Base-by-base conservation (phyloP, 805 yeast genomes). In the Blastobotrys peoriensis region DNA sequence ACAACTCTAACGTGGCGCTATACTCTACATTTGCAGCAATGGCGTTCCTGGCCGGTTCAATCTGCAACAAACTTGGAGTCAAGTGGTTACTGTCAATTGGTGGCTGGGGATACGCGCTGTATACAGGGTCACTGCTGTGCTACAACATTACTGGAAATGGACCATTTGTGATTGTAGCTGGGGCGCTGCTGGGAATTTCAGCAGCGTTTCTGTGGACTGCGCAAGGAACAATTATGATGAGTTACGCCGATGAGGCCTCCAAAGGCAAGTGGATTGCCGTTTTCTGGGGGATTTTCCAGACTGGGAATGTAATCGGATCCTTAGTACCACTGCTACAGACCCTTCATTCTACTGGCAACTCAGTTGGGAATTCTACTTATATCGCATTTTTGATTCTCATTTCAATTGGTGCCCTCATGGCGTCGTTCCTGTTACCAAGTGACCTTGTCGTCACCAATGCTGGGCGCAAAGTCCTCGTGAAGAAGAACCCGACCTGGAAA, bases 251-350 rank as follows among this genome's bases (percentile, higher is more conserved):
- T 17, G 82, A 78, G 61, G 54, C 60, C 28, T 62, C 49, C 15
- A 77, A 77, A 61, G 83, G 78, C 39, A 62, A 61, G 27, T 77
- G 72, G 40, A 69, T 78, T 40, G 72, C 74, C 68, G 60, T 70
- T 15, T 77, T 77, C 58, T 77, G 83, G 83, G 66, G 73, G 49
- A 75, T 78, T 44, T 78, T 78, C 67, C 75, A 76, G 61, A 61
- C 75, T 49, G 83, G 83, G 58, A 78, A 76, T 13, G 81, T 78
- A 42, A 74, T 77, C 50, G 83, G 83, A 38, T 64, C 75, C 9
- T 62, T 74, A 36, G 71, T 77, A 50, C 80, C 83, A n/a, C 69
- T 78, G 56, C 78, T 70, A 33, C 68, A 74, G 54, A 75, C 74
- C 53, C 59, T 76, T 53, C 57, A 73, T 41, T 33, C 40, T 15